A percentile compares a stretch with the other conserved stretches of the same genome.
phyloP scores from a whole-genome alignment of 2,329 filamentous ascomycete genomes.

The Fusarium sp. region DNA sequence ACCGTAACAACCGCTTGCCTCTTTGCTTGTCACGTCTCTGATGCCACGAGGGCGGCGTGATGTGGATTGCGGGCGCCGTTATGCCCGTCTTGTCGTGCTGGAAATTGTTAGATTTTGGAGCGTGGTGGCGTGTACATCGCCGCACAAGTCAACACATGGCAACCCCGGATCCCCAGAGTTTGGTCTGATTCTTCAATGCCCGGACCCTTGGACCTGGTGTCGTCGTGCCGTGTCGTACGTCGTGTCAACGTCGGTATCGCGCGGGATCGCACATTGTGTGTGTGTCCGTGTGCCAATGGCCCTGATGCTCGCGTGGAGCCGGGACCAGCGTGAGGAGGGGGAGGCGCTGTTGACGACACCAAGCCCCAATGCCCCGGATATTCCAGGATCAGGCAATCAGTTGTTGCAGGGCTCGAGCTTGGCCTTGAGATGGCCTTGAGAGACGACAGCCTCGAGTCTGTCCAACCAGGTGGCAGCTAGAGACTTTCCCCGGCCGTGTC shows the following conservation, averaged over 20 bases:
- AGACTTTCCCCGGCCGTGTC: constrained; percentile 22
- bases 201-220: neutral
- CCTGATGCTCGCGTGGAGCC: constrained; percentile 32
- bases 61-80: neutral
- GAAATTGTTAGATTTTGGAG: neutral
- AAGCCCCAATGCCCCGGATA: constrained; percentile 14
- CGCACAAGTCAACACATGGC: constrained; percentile 4
- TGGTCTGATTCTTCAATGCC: constrained; percentile 7
- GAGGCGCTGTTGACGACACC: constrained; percentile 17
- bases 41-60: constrained; percentile 25
- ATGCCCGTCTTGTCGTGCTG: neutral
- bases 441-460: constrained; percentile 4
- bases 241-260: neutral
- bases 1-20: constrained; percentile 10
- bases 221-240: constrained; percentile 2
- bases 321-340: constrained; percentile 21
- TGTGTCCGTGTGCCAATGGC: constrained; percentile 4
- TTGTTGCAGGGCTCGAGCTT: neutral
- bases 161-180: constrained; percentile 8
- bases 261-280: neutral
- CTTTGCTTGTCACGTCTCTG: constrained; percentile 17
- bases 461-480: constrained; percentile 13
- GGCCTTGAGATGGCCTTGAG: neutral
- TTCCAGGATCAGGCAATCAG: constrained; percentile 7
- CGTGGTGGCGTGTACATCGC: neutral